phyloP scores from a whole-genome alignment of 73 alveolate species.

The Tetrahymena malaccensis region DNA sequence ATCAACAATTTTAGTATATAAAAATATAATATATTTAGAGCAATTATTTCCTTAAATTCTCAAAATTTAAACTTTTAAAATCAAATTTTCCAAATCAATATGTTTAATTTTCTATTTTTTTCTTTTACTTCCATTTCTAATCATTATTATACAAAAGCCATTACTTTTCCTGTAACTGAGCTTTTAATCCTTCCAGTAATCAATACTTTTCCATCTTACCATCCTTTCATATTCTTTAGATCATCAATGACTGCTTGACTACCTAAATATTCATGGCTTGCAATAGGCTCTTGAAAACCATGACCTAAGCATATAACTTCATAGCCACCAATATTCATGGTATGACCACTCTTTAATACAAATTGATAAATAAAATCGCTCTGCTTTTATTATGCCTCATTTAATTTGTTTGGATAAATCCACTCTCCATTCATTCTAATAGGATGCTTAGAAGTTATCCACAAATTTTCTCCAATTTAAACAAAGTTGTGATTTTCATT shows the following conservation, averaged over 20 bases:
- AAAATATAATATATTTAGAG: too few relatives aligned
- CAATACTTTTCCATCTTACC: neutral
- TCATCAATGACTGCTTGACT: neutral
- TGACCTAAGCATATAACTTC: neutral
- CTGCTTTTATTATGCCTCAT: neutral
- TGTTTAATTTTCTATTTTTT: too few relatives aligned
- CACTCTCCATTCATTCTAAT: neutral
- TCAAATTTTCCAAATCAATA: too few relatives aligned
- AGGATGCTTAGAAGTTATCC: constrained; percentile 3
- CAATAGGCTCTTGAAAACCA: neutral
- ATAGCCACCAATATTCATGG: neutral
- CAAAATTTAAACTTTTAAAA: too few relatives aligned
- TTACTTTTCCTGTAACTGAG: neutral
- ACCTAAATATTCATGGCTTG: neutral
- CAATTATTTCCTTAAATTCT: too few relatives aligned
- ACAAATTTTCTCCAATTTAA: neutral
- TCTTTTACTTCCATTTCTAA: neutral
- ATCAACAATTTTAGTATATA: too few relatives aligned
- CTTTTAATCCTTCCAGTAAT: neutral
- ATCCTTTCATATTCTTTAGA: neutral
- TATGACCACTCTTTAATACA: neutral
- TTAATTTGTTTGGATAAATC: neutral
- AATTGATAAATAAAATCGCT: neutral
- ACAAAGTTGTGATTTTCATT: neutral
- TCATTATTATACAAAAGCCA: neutral